Percentiles rank a stretch among this genome's conserved stretches.
Evolutionary conservation across 495 filamentous ascomycete genomes (phyloP).

Genomic region (Penicillium macrosclerotiorum): DNA sequence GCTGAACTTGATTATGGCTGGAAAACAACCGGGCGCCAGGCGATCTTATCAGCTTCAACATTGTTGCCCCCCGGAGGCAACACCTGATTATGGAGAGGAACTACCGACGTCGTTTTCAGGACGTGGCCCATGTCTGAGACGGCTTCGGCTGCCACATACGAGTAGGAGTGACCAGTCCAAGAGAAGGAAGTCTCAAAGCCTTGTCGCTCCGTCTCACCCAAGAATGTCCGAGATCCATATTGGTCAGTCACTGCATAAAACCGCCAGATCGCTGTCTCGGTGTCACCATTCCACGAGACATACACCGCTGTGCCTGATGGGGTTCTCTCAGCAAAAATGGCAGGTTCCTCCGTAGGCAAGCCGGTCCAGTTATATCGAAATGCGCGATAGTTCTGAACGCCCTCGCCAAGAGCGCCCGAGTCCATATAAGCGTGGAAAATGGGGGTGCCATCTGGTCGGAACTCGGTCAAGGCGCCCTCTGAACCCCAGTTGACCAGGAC

Average conservation of each 20-base stretch:
- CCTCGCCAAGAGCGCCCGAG: constrained; percentile 26
- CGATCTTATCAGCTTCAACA: neutral
- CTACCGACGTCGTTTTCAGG: constrained; percentile 22
- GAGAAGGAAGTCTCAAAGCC: constrained; percentile 39
- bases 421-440: constrained; percentile 45
- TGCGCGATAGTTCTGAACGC: constrained; percentile 36
- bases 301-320: constrained; percentile 29
- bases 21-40: constrained; percentile 13
- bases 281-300: constrained; percentile 46
- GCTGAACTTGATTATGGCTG: constrained; percentile 7
- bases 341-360: constrained; percentile 29
- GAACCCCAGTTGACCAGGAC: constrained; percentile 57
- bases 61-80: constrained; percentile 8
- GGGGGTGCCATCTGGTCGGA: constrained; percentile 43
- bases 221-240: constrained; percentile 30
- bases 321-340: constrained; percentile 32
- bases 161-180: constrained; percentile 11
- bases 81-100: constrained; percentile 20
- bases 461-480: constrained; percentile 53
- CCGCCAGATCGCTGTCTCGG: constrained; percentile 35
- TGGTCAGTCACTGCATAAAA: constrained; percentile 37
- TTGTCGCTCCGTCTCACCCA: constrained; percentile 32
- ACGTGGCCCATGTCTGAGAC: constrained; percentile 24
- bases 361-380: constrained; percentile 40
- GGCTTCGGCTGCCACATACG: constrained; percentile 11